A percentile compares a stretch with the other conserved stretches of the same genome.
Conservation (phyloP, 2,329 filamentous ascomycete species). For the Calonectria leucothoes region DNA sequence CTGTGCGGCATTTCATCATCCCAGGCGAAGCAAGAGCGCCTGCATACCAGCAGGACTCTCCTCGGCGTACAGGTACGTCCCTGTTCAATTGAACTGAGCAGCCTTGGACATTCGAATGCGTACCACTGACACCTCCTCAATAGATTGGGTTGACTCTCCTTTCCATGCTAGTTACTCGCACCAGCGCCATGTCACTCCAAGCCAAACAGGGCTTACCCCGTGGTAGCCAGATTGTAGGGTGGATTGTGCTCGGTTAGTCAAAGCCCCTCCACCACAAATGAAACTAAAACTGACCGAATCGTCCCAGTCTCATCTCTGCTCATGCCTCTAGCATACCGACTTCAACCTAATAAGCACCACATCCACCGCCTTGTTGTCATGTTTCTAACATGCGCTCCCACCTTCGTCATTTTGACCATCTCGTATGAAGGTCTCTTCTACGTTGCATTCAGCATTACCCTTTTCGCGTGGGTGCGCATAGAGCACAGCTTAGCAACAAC, state of each 20-base stretch:
- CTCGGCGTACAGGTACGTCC: conserved; percentile 72
- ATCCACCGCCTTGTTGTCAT: conserved; percentile 89
- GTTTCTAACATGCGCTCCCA: conserved; percentile 92
- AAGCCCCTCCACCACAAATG: background rate
- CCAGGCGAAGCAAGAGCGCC: conserved; percentile 46
- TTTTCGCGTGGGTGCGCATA: conserved; percentile 91
- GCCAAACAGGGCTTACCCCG: conserved; percentile 85
- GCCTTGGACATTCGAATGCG: background rate
- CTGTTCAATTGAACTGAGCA: background rate
- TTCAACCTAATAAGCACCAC: conserved; percentile 87
- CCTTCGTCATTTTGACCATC: conserved; percentile 95
- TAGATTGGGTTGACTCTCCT: conserved; percentile 82
- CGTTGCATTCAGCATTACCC: conserved; percentile 83
- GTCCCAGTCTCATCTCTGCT: conserved; percentile 75
- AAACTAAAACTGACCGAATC: conserved; percentile 25
- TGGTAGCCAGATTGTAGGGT: conserved; percentile 90
- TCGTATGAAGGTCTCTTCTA: conserved; percentile 98
- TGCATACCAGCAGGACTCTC: conserved; percentile 65
- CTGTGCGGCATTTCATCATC: conserved; percentile 56
- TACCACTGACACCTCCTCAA: conserved; percentile 21
- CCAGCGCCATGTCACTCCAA: conserved; percentile 86
- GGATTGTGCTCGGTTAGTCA: conserved; percentile 77
- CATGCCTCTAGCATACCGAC: conserved; percentile 83
- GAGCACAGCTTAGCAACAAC: conserved; percentile 75
- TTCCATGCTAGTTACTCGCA: conserved; percentile 87